Evolutionary conservation across 2,329 filamentous ascomycete genomes (phyloP), one percentile per base, ranked within the genome.

Genomic region (Neonectria sp.): DNA sequence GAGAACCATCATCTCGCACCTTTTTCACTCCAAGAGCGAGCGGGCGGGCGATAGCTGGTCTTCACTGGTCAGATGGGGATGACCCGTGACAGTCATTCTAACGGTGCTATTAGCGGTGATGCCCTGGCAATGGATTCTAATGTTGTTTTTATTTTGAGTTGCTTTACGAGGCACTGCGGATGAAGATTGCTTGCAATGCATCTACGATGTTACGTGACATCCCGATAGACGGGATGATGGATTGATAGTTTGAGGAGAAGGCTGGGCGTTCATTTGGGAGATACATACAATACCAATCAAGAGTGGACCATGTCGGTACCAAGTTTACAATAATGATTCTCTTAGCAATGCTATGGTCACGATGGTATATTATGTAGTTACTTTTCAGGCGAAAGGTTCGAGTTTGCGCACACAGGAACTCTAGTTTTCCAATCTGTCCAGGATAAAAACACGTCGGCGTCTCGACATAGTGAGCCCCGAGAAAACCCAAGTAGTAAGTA

Each of bases 1-100:
- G 24, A 73, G 72, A 58, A 77, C 80, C 1, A 67, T 82, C 27
- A 49, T 80, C 35, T 72, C 73, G 13, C 72, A 76, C 29, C 59
- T 82, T 6, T 80, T 74, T 48, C 70, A 72, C 27, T 63, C 51
- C 9, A 76, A 74, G 55, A 59, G 15, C n/a, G 65, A 70, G 7
- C 57, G 60, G 2, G 33, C 57, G 2, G 60, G 63, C n/a, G 70
- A 76, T 12, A 58, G 60, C 11, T 69, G 71, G 69, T 58, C 52
- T 15, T 3, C 65, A 6, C 59, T 63, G 3, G 71, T 69, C 29
- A 52, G 62, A 43, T 68, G 66, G 66, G 62, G 56, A 37, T 68
- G 46, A 68, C 7, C 46, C 12, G 8, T 33, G 17, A 24, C n/a
- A 33, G 13, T 17, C 13, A 17, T 31, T 9, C 12, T 55, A 1